Conservation (phyloP, 2,329 filamentous ascomycete species). For the Hortaea sp. region DNA sequence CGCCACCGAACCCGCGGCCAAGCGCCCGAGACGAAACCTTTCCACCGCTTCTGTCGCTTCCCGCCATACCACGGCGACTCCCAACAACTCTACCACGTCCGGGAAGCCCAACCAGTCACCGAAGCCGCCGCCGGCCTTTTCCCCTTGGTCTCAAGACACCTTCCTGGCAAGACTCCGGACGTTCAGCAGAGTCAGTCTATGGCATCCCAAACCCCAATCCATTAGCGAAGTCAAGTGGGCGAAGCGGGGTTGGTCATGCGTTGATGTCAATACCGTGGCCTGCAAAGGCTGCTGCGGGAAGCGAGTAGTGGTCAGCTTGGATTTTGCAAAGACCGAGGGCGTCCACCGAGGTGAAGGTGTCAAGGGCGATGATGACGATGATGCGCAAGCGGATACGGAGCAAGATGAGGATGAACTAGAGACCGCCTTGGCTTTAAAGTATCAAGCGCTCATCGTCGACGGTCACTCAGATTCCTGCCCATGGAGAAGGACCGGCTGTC, state of each 20-base stretch:
- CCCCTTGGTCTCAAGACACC: constrained; percentile 72
- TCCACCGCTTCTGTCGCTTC: constrained; percentile 15
- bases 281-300: constrained; percentile 74
- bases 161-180: constrained; percentile 74
- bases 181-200: constrained; percentile 83
- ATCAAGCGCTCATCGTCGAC: constrained; percentile 59
- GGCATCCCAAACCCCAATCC: constrained; percentile 81
- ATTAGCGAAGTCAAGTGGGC: constrained; percentile 92
- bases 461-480: constrained; percentile 74
- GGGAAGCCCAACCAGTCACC: constrained; percentile 1
- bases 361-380: constrained; percentile 27
- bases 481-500: constrained; percentile 81
- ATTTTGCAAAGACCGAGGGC: constrained; percentile 30
- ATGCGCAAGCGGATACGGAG: constrained; percentile 47
- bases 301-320: constrained; percentile 72
- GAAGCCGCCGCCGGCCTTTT: constrained; percentile 56
- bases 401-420: constrained; percentile 32
- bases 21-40: constrained; percentile 21
- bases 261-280: constrained; percentile 69
- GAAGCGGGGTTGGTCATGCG: constrained; percentile 82
- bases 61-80: constrained; percentile 6
- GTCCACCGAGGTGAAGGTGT: neutral
- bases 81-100: constrained; percentile 14
- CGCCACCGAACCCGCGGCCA: constrained; percentile 27
- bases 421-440: constrained; percentile 64